Evolutionary conservation across 2,329 filamentous ascomycete genomes (phyloP).

Genomic region (Leptographium wingfieldii): DNA sequence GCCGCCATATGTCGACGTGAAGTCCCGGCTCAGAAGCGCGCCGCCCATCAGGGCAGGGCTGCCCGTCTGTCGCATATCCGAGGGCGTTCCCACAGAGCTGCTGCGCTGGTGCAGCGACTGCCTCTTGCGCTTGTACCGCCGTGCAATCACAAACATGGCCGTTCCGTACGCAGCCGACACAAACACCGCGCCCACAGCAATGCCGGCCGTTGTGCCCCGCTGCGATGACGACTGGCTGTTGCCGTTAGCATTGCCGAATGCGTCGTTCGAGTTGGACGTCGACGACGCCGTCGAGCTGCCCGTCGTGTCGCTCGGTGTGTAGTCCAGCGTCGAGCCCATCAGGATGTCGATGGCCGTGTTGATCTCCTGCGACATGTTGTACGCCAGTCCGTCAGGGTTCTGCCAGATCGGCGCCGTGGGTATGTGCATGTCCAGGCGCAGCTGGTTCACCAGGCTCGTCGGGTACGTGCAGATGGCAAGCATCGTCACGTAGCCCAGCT

Average conservation of each 20-base stretch:
- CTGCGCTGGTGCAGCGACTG: constrained; percentile 63
- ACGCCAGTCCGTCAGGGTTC: constrained; percentile 51
- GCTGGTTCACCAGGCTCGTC: constrained; percentile 49
- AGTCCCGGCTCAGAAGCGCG: constrained; percentile 45
- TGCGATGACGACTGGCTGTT: constrained; percentile 43
- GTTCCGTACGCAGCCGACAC: constrained; percentile 81
- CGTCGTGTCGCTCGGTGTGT: constrained; percentile 23
- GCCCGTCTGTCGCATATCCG: constrained; percentile 44
- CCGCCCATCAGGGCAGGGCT: constrained; percentile 60
- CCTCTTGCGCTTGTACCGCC: constrained; percentile 79
- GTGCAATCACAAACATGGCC: constrained; percentile 87
- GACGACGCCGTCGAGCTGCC: constrained; percentile 23
- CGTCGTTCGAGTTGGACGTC: constrained; percentile 18
- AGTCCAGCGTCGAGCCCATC: constrained; percentile 29
- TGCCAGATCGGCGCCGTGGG: constrained; percentile 65
- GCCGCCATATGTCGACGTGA: constrained; percentile 39
- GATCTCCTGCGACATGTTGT: constrained; percentile 65
- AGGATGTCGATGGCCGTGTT: constrained; percentile 68
- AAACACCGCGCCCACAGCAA: constrained; percentile 64
- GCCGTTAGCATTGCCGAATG: constrained; percentile 22
- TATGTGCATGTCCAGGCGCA: constrained; percentile 57
- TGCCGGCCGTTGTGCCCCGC: constrained; percentile 50
- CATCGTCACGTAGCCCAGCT: constrained; percentile 70
- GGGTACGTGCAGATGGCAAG: constrained; percentile 60
- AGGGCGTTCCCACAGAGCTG: constrained; percentile 54